Evolutionary conservation across 805 yeast species (phyloP), one percentile per base, ranked within the genome.

Genomic region (Wickerhamiella domercqiae): DNA sequence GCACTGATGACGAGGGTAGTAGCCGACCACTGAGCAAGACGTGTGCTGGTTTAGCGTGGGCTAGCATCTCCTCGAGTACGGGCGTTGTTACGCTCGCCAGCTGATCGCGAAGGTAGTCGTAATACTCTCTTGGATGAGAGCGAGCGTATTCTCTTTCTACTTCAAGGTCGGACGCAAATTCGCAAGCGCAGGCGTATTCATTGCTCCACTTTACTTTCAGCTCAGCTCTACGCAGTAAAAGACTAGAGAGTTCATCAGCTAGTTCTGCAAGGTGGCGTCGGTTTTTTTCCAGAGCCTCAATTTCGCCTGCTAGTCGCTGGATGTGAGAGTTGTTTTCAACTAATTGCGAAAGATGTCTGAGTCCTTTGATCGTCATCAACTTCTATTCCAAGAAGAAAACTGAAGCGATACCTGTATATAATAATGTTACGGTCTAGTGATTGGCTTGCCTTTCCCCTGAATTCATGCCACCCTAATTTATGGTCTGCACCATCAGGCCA

Each of bases 131-230:
- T 7, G 33, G 21, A 7, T 17, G 20, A 6, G 33, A 17, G 7
- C 16, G 11, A 5, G 33, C 20, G 21, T 17, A 30, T 7, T 13
- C 16, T 20, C 33, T 15, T 21, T 30, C 33, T 6, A 30, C 21
- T 14, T 40, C 28, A 18, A 45, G 35, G 34, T 45, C 42, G 7
- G 24, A 15, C 13, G 28, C 25, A 11, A 39, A 32, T 11, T 11
- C 14, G 7, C 37, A 39, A 3, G 48, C 48, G 2, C 47, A 42
- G 1, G 35, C 35, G 21, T 45, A 45, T n/a, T 32, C 29, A 2
- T 20, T 9, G 7, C 36, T 19, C 45, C 45, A 45, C 5, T 21
- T 5, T n/a, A 18, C 20, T 5, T 14, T 7, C 4, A 36, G 37
- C 5, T 24, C 29, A 13, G 7, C 26, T n/a, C 13, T 17, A 16